Evolutionary conservation across 1,284 basidiomycete species (phyloP), one percentile per base, ranked within the genome.

Genomic region (Heterobasidion annosum): DNA sequence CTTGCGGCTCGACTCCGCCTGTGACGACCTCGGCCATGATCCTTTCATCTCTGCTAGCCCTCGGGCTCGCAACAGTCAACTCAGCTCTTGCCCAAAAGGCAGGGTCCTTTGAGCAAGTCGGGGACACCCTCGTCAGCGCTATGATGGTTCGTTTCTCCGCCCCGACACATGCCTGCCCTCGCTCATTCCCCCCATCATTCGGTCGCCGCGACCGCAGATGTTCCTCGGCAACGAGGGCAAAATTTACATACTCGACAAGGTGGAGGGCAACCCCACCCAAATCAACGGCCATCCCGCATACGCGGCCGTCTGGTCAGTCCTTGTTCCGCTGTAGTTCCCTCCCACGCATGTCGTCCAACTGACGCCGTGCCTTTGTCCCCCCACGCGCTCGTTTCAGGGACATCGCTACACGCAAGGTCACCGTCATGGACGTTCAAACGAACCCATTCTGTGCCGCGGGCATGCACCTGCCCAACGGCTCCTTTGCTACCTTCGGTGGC

Each of bases 401-500:
- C 34, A 16, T 52, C 15, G 37, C 16, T 15, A 46, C 43, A 32
- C 34, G 37, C 9, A 34, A 74, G 8, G 71, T 79, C 1, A 70
- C 71, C 16, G 61, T 74, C 0, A 85, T 95, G 86, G 85, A 88
- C 55, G 77, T 96, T 45, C 61, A 69, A 52, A 89, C 87, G 44
- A 95, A 95, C 68, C 76, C 82, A 12, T 96, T 96, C 73, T 94
- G 88, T 63, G 81, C 88, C 10, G 87, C 85, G 13, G 85, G 85
- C 52, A 84, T 69, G 76, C 72, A 73, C 56, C 62, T 73, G 10
- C 72, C 73, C 33, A 74, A 75, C 61, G 72, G 71, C 50, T 71
- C 72, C 43, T 74, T 65, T 52, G 66, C 67, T 54, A 73, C 73
- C 43, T 71, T 76, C 51, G 79, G 74, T 54, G 77, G 76, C 46